Conservation (phyloP, 148 eudicot species). For the Vaccinium darrowii region DNA sequence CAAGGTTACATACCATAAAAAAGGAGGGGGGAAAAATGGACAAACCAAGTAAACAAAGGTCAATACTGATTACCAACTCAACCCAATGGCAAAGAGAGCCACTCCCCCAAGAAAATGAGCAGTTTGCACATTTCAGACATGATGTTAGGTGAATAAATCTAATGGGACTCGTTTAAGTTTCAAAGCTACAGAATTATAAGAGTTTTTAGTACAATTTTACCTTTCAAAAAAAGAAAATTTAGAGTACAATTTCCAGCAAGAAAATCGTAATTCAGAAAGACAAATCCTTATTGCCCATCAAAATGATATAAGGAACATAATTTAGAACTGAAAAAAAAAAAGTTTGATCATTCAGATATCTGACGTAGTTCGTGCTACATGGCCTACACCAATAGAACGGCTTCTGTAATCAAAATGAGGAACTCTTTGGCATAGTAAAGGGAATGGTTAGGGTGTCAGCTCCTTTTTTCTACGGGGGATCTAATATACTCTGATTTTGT, state of each 20-base stretch:
- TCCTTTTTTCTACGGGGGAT: too few species aligned
- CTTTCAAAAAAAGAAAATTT: background rate
- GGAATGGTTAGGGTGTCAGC: too few species aligned
- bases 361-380: background rate
- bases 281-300: background rate
- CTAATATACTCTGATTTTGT: too few species aligned
- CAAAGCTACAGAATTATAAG: background rate
- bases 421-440: too few species aligned
- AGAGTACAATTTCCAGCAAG: background rate
- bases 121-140: too few species aligned
- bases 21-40: too few species aligned
- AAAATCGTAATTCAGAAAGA: background rate
- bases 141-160: background rate
- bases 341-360: background rate
- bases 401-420: too few species aligned
- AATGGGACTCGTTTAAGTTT: background rate
- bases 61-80: background rate
- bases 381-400: too few species aligned
- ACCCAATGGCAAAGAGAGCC: too few species aligned
- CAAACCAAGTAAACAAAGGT: too few species aligned
- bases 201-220: background rate
- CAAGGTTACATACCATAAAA: background rate
- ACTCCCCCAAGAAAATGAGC: too few species aligned
- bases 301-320: background rate
- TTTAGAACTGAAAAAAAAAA: background rate